These are phyloP conservation scores for Alternaria arborescens DNA, from an alignment of 2,329 filamentous ascomycete genomes.

Conservation along the genomic window DNA sequence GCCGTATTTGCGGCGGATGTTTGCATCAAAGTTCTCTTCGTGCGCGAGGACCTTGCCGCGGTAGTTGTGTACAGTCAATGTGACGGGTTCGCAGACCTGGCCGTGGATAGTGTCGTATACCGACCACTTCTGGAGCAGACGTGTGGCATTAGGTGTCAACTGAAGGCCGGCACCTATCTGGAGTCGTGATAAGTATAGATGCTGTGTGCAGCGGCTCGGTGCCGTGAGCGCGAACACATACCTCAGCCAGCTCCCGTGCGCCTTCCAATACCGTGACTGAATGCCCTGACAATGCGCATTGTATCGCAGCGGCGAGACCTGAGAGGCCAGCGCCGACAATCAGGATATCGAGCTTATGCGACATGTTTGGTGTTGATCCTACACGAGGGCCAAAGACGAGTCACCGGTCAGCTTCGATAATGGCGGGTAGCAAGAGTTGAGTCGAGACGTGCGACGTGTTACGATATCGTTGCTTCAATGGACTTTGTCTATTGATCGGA, in stretches of 20 bases:
- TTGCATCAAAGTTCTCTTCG: slow-evolving; percentile 62
- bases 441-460: not conserved
- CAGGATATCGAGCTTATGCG: slow-evolving; percentile 31
- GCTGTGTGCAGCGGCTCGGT: not conserved
- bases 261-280: slow-evolving; percentile 55
- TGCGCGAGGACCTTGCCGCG: slow-evolving; percentile 59
- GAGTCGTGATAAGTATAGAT: slow-evolving; percentile 5
- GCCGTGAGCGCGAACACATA: slow-evolving; percentile 24
- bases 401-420: not conserved
- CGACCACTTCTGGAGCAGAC: slow-evolving; percentile 61
- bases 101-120: slow-evolving; percentile 56
- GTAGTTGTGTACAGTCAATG: slow-evolving; percentile 63
- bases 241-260: slow-evolving; percentile 54
- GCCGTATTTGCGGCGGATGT: slow-evolving; percentile 63
- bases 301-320: slow-evolving; percentile 55
- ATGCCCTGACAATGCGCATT: slow-evolving; percentile 52
- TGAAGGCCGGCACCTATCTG: slow-evolving; percentile 50
- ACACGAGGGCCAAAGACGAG: not conserved
- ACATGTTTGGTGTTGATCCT: not conserved
- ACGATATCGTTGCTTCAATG: not conserved
- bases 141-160: slow-evolving; percentile 54
- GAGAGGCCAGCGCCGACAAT: slow-evolving; percentile 54
- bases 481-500: not conserved
- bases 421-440: not conserved
- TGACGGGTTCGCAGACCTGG: slow-evolving; percentile 55